A percentile compares a stretch with the other conserved stretches of the same genome.
phyloP scores from a whole-genome alignment of 768 basidiomycete species.

The Hericium coralloides region DNA sequence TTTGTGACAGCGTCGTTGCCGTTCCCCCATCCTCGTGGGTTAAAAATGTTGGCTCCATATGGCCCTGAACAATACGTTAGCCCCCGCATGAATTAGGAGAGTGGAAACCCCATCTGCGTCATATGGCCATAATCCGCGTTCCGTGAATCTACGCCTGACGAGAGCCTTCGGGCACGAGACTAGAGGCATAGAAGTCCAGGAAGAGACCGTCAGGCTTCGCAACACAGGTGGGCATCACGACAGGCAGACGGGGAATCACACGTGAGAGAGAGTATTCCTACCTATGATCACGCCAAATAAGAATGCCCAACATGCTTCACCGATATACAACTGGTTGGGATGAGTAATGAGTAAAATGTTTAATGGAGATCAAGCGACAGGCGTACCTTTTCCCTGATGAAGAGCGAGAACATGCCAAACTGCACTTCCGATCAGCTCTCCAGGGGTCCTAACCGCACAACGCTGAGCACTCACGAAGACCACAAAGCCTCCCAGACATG shows the following conservation, averaged over 20 bases:
- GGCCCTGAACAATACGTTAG: slow-evolving; percentile 43
- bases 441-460: background rate
- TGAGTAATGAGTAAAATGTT: slow-evolving; percentile 3
- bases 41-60: slow-evolving; percentile 71
- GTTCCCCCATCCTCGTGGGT: slow-evolving; percentile 69
- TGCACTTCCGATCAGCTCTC: slow-evolving; percentile 19
- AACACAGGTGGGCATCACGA: too few relatives aligned
- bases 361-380: background rate
- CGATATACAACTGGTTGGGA: slow-evolving; percentile 64
- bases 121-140: too few relatives aligned
- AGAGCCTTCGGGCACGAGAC: background rate
- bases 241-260: too few relatives aligned
- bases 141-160: too few relatives aligned
- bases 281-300: slow-evolving; percentile 88
- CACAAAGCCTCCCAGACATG: slow-evolving; percentile 73
- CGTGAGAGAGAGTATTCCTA: slow-evolving; percentile 20
- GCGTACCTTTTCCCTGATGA: slow-evolving; percentile 77
- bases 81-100: background rate
- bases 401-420: slow-evolving; percentile 94
- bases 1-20: slow-evolving; percentile 43
- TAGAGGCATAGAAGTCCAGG: slow-evolving; percentile 1
- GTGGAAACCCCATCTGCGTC: too few relatives aligned
- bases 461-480: slow-evolving; percentile 45
- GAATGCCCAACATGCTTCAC: slow-evolving; percentile 95
- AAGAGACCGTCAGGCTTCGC: too few relatives aligned